Evolutionary conservation across 306 rosid genomes (phyloP).

Genomic region (Cicer arietinum): DNA sequence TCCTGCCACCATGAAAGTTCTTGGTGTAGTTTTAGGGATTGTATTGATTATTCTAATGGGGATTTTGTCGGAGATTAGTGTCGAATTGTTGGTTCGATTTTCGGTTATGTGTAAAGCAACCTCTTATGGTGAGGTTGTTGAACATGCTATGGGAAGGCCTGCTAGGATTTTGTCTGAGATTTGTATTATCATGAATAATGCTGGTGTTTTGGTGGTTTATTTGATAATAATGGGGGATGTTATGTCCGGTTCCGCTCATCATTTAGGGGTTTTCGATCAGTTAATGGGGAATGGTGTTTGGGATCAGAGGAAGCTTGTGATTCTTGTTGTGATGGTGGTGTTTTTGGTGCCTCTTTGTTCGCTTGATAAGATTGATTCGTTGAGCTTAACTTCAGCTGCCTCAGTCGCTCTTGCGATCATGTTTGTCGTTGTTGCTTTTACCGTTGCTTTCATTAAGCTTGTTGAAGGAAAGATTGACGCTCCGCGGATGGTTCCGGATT

Average conservation of each 20-base stretch:
- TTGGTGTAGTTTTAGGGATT: slow-evolving; percentile 74
- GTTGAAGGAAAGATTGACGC: slow-evolving; percentile 62
- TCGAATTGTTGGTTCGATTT: slow-evolving; percentile 74
- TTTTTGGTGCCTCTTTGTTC: slow-evolving; percentile 94
- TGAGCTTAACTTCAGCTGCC: slow-evolving; percentile 96
- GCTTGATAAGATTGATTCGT: slow-evolving; percentile 83
- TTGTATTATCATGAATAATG: slow-evolving; percentile 83
- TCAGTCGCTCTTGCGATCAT: slow-evolving; percentile 89
- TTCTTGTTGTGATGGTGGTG: slow-evolving; percentile 67
- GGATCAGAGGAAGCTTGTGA: slow-evolving; percentile 87
- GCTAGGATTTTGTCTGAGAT: slow-evolving; percentile 77
- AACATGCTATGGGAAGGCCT: slow-evolving; percentile 76
- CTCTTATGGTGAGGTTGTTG: slow-evolving; percentile 90
- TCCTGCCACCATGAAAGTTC: slow-evolving; percentile 98
- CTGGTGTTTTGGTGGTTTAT: slow-evolving; percentile 82
- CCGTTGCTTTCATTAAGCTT: slow-evolving; percentile 72
- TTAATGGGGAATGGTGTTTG: slow-evolving; percentile 85
- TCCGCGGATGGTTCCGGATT: slow-evolving; percentile 84
- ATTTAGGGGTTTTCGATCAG: slow-evolving; percentile 90
- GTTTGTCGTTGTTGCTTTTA: slow-evolving; percentile 75
- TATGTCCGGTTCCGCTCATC: slow-evolving; percentile 90
- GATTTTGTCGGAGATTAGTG: slow-evolving; percentile 78
- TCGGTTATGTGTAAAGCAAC: slow-evolving; percentile 70
- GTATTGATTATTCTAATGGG: slow-evolving; percentile 79
- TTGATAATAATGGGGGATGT: slow-evolving; percentile 98